Evolutionary conservation across 2,329 filamentous ascomycete species (phyloP).

Genomic region (Ceratocystis cacaofunesta): DNA sequence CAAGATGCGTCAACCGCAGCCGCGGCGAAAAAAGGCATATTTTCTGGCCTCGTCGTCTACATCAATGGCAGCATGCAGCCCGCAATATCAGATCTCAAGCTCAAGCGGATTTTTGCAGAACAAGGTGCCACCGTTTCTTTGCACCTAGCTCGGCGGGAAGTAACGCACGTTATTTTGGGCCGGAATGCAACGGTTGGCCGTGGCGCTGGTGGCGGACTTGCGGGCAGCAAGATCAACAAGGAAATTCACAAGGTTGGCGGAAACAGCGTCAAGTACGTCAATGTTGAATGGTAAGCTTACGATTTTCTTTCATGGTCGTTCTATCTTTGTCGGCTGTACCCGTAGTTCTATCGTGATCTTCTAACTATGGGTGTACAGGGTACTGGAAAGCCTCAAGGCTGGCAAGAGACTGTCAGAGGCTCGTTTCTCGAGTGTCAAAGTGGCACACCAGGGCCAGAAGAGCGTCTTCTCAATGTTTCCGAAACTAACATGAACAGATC

Average conservation of each 20-base stretch:
- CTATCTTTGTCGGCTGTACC: constrained; percentile 13
- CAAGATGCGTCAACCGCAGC: background rate
- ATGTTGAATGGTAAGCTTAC: constrained; percentile 55
- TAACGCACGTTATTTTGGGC: constrained; percentile 78
- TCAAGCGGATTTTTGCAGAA: constrained; percentile 61
- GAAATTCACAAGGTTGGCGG: constrained; percentile 57
- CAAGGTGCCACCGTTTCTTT: constrained; percentile 62
- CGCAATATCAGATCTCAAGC: constrained; percentile 66
- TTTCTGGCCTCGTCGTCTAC: constrained; percentile 60
- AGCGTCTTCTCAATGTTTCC: constrained; percentile 44
- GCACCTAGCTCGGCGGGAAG: constrained; percentile 52
- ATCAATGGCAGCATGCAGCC: constrained; percentile 80
- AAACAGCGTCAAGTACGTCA: constrained; percentile 61
- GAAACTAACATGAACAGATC: background rate
- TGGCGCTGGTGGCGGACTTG: constrained; percentile 59
- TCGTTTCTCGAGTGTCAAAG: constrained; percentile 48
- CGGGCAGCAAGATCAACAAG: constrained; percentile 64
- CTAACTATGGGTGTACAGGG: constrained; percentile 34
- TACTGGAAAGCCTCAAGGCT: constrained; percentile 66
- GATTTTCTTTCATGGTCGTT: background rate
- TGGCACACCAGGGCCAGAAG: constrained; percentile 46
- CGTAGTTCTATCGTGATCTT: constrained; percentile 8
- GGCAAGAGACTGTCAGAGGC: constrained; percentile 62
- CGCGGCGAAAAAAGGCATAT: constrained; percentile 35
- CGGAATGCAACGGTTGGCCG: constrained; percentile 33